phyloP scores from a whole-genome alignment of 352 stramenopile genomes.

The Pythium sukuiense region DNA sequence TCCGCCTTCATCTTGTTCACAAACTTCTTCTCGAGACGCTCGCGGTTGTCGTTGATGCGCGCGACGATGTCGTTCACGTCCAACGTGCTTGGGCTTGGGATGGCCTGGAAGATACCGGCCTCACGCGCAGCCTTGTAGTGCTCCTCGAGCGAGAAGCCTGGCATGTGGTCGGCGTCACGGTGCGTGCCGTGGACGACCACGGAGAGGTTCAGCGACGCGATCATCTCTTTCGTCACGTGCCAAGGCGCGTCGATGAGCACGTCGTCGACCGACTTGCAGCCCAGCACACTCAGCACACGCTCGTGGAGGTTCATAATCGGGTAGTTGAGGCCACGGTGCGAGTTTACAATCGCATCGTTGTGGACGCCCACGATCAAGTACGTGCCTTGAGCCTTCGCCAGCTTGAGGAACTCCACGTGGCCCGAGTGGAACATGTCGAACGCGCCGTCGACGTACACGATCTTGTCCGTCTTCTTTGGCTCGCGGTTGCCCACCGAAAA shows the following conservation, averaged over 20 bases:
- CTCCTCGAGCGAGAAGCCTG: constrained; percentile 65
- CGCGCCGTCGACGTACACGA: constrained; percentile 98
- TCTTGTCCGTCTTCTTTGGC: constrained; percentile 85
- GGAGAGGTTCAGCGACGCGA: constrained; percentile 88
- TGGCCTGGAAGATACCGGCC: constrained; percentile 80
- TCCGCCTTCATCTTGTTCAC: constrained; percentile 93
- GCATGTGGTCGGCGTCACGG: constrained; percentile 68
- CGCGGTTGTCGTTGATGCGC: constrained; percentile 88
- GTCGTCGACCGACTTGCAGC: constrained; percentile 97
- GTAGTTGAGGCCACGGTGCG: constrained; percentile 89
- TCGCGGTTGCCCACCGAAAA: constrained; percentile 89
- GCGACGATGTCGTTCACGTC: constrained; percentile 88
- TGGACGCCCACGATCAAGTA: constrained; percentile 98
- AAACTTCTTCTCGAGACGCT: constrained; percentile 93
- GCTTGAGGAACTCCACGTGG: constrained; percentile 96
- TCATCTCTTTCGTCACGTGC: constrained; percentile 96
- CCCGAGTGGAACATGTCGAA: constrained; percentile 99
- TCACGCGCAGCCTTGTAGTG: constrained; percentile 81
- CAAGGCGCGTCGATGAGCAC: constrained; percentile 97
- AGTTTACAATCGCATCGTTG: constrained; percentile 92
- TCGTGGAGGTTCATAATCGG: constrained; percentile 99
- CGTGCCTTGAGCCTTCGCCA: constrained; percentile 89
- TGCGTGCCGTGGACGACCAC: constrained; percentile 87
- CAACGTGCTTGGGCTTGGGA: constrained; percentile 71
- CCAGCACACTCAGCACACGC: constrained; percentile 95